These are phyloP conservation scores for Lotmaria passim DNA, from an alignment of 208 protist species.

Conservation along the genomic window DNA sequence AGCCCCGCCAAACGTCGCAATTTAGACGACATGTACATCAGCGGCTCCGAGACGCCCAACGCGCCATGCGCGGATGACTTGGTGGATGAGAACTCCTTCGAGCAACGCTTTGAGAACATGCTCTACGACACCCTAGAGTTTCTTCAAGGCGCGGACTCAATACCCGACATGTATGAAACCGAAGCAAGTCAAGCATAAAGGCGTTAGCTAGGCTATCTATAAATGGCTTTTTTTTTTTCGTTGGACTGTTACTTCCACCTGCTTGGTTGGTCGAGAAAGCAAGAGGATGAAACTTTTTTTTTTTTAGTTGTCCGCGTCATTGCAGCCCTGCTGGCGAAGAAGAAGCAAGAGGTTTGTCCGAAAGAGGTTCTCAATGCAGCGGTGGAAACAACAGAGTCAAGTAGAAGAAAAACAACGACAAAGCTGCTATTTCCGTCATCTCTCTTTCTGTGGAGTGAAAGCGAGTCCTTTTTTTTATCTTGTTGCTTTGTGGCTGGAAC, in stretches of 20 bases:
- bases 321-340: too few relatives aligned
- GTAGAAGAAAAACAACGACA: too few relatives aligned
- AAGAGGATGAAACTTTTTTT: too few relatives aligned
- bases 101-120: constrained; percentile 14
- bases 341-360: too few relatives aligned
- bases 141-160: constrained; percentile 19
- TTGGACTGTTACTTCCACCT: neutral
- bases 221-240: constrained; percentile 1
- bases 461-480: too few relatives aligned
- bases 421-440: too few relatives aligned
- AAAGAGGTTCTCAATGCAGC: too few relatives aligned
- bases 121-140: constrained; percentile 34
- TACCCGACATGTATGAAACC: constrained; percentile 1
- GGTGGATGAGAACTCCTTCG: neutral
- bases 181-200: neutral
- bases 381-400: too few relatives aligned
- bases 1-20: neutral
- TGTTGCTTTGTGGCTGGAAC: too few relatives aligned
- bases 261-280: too few relatives aligned
- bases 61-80: neutral
- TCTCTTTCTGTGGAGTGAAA: too few relatives aligned
- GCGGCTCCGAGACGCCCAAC: neutral
- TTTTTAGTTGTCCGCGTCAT: too few relatives aligned
- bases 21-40: neutral
- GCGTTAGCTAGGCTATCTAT: neutral